Base-by-base conservation (phyloP, 2,329 filamentous ascomycete species). In the Penicillium sp. region DNA sequence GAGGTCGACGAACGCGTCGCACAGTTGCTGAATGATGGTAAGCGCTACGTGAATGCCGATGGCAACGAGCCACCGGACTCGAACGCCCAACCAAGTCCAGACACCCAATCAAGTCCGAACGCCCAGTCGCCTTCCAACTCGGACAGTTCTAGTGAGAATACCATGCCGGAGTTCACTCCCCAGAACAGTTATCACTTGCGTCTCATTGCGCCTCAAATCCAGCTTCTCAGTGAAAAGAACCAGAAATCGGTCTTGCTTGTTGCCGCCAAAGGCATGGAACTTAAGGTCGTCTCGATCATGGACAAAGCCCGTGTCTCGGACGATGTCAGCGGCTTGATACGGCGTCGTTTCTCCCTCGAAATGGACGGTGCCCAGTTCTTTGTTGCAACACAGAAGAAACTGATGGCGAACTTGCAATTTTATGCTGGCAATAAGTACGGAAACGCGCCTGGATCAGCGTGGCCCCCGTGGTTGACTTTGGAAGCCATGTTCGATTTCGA, bases 351-450 rank as follows among this genome's bases (percentile, higher is more conserved):
- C 72, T 81, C 90, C 26, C 83, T 96, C 55, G 88, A 89, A 58
- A 96, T 97, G 86, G 93, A 98, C 70, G 95, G 91, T 64, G 85
- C 94, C 26, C 93, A 99, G 67, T 96, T 98, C 71, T 99, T 98
- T 60, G 90, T 98, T 43, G 93, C 91, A 0, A 91, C 91, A 54
- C 87, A 91, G 61, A 94, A 94, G 72, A 93, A 85, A 67, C 91
- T 98, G 12, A 86, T 85, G 9, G 85, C 87, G 54, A 81, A 94
- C 56, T 78, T 96, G 46, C 89, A 93, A 46, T 85, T 95, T 76
- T 97, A 98, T 66, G 90, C 91, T 21, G 91, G 89, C 46, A 95
- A 91, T 69, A 85, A 83, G 52, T 98, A 98, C 63, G 94, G 94
- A 33, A 85, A 89, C 28, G 82, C 87, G 35, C 78, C 80, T 32